Conservation (phyloP, 2,329 filamentous ascomycete genomes). For the Curvularia verruculosa region DNA sequence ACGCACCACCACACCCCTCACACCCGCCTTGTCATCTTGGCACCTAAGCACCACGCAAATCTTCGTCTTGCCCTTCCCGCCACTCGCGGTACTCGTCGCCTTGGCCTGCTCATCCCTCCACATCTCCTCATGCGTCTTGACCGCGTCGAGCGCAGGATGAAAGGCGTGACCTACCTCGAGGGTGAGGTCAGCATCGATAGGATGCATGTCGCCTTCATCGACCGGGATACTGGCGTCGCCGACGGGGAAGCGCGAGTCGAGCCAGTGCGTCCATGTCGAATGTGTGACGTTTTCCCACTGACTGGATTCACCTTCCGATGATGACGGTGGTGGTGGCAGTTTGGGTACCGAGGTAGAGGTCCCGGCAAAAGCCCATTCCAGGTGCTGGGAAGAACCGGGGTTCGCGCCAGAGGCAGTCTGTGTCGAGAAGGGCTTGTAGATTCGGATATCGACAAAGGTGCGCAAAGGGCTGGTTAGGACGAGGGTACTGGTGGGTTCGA, state of each 20-base stretch:
- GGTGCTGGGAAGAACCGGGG: conserved; percentile 40
- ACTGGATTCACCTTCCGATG: background rate
- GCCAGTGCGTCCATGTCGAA: conserved; percentile 63
- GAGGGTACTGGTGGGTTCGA: conserved; percentile 67
- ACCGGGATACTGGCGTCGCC: conserved; percentile 38
- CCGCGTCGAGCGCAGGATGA: conserved; percentile 60
- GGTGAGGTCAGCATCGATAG: conserved; percentile 31
- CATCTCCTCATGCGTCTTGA: conserved; percentile 68
- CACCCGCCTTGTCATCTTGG: conserved; percentile 43
- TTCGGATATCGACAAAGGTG: conserved; percentile 67
- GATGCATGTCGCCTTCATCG: conserved; percentile 65
- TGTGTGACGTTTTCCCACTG: conserved; percentile 23
- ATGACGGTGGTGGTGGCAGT: too few species aligned
- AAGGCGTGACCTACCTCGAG: conserved; percentile 65
- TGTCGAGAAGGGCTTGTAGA: conserved; percentile 46
- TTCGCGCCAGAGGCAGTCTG: conserved; percentile 17
- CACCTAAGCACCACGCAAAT: conserved; percentile 51
- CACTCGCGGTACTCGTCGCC: conserved; percentile 5
- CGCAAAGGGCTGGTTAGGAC: conserved; percentile 66
- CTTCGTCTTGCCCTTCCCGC: conserved; percentile 12
- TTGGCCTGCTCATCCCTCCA: conserved; percentile 60
- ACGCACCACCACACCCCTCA: conserved; percentile 60
- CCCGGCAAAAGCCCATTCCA: conserved; percentile 73
- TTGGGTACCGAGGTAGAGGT: conserved; percentile 43
- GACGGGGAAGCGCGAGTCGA: conserved; percentile 59